Base-by-base conservation (phyloP, 495 filamentous ascomycete species). In the Oidiodendron maius region DNA sequence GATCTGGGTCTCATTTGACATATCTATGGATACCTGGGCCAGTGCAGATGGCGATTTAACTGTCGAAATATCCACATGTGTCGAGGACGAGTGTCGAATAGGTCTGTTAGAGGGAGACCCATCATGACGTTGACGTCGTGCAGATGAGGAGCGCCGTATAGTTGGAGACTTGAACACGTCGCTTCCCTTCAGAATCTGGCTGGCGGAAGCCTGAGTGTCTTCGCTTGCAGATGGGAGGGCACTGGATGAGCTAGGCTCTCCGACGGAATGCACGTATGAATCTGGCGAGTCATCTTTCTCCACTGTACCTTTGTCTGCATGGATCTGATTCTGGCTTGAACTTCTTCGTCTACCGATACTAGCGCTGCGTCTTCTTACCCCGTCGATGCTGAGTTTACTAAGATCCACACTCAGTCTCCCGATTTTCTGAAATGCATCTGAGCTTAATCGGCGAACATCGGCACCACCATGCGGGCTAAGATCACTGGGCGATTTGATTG, bases 141-240 rank as follows among this genome's bases (percentile, higher is more conserved):
- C 64, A 4, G 73, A 75, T 1, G 56, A 56, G 0, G 71, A 66
- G 3, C 68, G 64, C 10, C 61, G 66, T 24, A 91, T 83, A 8
- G 87, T 85, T 35, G 89, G 91, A n/a, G 83, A 83, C 46, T 86
- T 81, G 60, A 98, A 96, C 15, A 95, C 85, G 60, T 93, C 89
- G 52, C 88, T 95, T 18, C 85, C 78, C 37, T 78, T 76, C 11
- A 98, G 69, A 13, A 97, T 96, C 61, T 94, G 87, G 63, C 93
- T 96, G 9, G 86, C 91, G 32, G 91, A 93, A 35, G 78, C 80
- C 38, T 72, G 75, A 4, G 76, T 87, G 32, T 89, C 86, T 35
- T 88, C 84, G 59, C 81, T 81, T 3, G 82, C 85, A n/a, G 87
- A 81, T 10, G 80, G 69, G 13, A 83, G 69, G 11, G 78, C 71